Conservation (phyloP, 345 rosid species). For the Isatis tinctoria region DNA sequence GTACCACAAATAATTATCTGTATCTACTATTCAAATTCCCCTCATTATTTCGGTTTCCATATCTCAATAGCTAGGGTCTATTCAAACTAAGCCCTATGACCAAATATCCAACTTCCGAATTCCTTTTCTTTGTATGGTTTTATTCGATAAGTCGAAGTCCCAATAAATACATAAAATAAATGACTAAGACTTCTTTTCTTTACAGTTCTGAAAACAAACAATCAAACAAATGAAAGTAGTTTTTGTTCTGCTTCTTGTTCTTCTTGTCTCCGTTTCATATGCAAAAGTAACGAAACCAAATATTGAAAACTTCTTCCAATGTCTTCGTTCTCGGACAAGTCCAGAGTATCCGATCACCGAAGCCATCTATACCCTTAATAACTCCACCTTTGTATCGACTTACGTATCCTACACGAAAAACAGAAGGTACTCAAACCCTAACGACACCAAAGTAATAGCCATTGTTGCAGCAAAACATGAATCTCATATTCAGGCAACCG, state of each 20-base stretch:
- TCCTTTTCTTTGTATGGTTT: neutral
- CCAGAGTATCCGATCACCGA: neutral
- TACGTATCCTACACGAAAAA: slow-evolving; percentile 24
- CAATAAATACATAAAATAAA: neutral
- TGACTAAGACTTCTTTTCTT: neutral
- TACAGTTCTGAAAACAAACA: neutral
- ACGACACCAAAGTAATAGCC: slow-evolving; percentile 14
- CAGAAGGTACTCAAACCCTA: slow-evolving; percentile 20
- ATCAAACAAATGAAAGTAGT: slow-evolving; percentile 3
- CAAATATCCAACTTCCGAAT: no score
- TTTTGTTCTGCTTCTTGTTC: neutral
- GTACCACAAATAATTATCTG: no score
- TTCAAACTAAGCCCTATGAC: no score
- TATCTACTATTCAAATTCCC: no score
- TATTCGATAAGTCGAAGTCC: neutral
- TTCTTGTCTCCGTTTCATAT: slow-evolving; percentile 10
- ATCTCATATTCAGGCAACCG: slow-evolving; percentile 35
- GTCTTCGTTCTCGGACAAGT: neutral
- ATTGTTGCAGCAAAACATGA: slow-evolving; percentile 29
- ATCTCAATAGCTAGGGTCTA: no score
- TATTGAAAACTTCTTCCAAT: neutral
- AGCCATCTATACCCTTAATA: neutral
- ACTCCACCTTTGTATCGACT: slow-evolving; percentile 14
- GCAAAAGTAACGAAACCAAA: neutral
- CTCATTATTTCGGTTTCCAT: no score